Percentiles rank a stretch among this genome's conserved stretches.
Evolutionary conservation across 352 stramenopile genomes (phyloP).

Genomic region (Albugo laibachii): DNA sequence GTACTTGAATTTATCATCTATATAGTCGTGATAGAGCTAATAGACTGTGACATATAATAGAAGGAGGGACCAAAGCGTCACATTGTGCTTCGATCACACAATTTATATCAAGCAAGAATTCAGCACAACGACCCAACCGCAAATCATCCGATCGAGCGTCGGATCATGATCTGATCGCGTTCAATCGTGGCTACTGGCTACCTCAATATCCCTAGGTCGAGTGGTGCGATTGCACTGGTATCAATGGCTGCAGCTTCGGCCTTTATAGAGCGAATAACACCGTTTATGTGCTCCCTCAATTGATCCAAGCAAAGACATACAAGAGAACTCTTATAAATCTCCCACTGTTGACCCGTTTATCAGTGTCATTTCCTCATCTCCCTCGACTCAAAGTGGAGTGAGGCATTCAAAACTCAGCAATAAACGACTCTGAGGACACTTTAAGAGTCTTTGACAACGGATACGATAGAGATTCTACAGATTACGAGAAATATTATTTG

Average conservation of each 20-base stretch:
- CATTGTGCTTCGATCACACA: too few relatives aligned
- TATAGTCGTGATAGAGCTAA: too few relatives aligned
- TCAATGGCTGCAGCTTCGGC: constrained; percentile 86
- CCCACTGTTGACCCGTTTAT: constrained; percentile 40
- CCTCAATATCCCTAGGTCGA: constrained; percentile 89
- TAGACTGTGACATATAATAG: too few relatives aligned
- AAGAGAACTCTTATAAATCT: constrained; percentile 41
- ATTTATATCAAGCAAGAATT: constrained; percentile 10
- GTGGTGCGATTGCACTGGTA: constrained; percentile 98
- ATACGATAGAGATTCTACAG: background rate
- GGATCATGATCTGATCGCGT: constrained; percentile 90
- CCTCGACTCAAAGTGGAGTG: constrained; percentile 51
- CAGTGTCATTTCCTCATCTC: constrained; percentile 65
- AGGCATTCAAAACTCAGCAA: constrained; percentile 36
- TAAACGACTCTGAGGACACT: constrained; percentile 6
- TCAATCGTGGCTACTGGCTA: constrained; percentile 97
- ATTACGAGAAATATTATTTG: background rate
- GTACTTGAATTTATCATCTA: too few relatives aligned
- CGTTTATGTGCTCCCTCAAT: constrained; percentile 38
- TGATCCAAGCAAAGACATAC: constrained; percentile 29
- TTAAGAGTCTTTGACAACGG: background rate
- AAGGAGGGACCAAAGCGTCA: too few relatives aligned
- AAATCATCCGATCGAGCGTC: constrained; percentile 14
- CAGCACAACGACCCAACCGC: background rate
- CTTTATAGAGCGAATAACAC: constrained; percentile 39